Conservation (phyloP, 1,284 basidiomycete species). For the Heliocybe sulcata region DNA sequence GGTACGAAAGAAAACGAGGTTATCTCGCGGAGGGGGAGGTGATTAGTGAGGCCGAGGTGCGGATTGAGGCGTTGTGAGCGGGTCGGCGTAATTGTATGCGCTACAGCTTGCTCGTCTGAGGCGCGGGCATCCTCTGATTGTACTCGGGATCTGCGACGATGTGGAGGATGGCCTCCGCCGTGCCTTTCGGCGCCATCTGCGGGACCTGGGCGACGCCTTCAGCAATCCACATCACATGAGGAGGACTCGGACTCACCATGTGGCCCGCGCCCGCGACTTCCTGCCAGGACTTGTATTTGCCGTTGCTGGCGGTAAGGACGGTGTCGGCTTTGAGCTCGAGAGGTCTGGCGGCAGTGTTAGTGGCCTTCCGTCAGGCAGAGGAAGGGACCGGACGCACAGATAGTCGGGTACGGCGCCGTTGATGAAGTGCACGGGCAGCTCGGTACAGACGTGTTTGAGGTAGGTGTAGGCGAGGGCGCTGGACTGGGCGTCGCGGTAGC, state of each 20-base stretch:
- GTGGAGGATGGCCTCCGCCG: neutral
- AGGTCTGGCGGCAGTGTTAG: neutral
- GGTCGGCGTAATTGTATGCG: too few relatives aligned
- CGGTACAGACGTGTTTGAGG: neutral
- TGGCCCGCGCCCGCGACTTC: neutral
- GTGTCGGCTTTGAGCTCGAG: neutral
- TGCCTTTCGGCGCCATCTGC: conserved; percentile 1
- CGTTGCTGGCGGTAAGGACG: neutral
- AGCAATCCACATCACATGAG: neutral
- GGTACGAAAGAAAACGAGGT: too few relatives aligned
- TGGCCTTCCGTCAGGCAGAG: neutral
- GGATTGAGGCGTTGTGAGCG: too few relatives aligned
- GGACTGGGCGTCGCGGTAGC: neutral
- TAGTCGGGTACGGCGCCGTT: neutral
- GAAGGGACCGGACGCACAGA: neutral
- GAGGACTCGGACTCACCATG: neutral
- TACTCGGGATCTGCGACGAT: neutral
- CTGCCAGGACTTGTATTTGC: neutral
- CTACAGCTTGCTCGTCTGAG: neutral
- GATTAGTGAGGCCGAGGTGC: too few relatives aligned
- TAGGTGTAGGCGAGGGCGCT: neutral
- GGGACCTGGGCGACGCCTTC: neutral
- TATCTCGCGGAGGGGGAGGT: too few relatives aligned
- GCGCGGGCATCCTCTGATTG: neutral
- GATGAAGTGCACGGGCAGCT: neutral